phyloP scores from a whole-genome alignment of 139 green algal species.

The Dunaliella sp. region DNA sequence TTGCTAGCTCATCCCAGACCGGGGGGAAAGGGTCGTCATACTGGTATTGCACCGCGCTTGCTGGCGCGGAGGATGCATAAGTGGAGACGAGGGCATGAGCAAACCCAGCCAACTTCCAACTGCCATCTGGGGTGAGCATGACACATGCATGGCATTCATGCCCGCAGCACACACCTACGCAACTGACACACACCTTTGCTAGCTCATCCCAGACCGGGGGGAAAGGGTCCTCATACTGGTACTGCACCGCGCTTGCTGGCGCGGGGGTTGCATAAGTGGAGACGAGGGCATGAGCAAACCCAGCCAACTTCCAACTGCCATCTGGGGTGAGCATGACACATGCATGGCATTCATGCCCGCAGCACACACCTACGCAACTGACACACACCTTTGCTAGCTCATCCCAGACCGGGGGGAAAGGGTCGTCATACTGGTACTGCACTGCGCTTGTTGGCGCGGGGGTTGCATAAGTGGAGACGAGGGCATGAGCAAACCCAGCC shows the following conservation, averaged over 20 bases:
- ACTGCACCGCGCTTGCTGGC: constrained; percentile 16
- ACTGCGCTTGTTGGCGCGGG: not conserved
- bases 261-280: constrained; percentile 5
- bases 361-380: too few relatives aligned
- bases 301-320: constrained; percentile 76
- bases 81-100: constrained; percentile 34
- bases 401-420: constrained; percentile 41
- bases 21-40: constrained; percentile 38
- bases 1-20: constrained; percentile 41
- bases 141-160: too few relatives aligned
- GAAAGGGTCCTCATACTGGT: constrained; percentile 34
- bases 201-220: constrained; percentile 44
- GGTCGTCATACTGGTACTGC: constrained; percentile 34
- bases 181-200: constrained; percentile 40
- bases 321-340: constrained; percentile 39
- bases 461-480: constrained; percentile 11
- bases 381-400: constrained; percentile 45
- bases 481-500: constrained; percentile 57
- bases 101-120: constrained; percentile 79
- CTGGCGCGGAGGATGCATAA: not conserved
- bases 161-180: too few relatives aligned
- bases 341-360: too few relatives aligned
- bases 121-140: constrained; percentile 44
- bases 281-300: constrained; percentile 53
- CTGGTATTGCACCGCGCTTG: constrained; percentile 19